Conservation (phyloP, 345 rosid species). For the Aegle marmelos region DNA sequence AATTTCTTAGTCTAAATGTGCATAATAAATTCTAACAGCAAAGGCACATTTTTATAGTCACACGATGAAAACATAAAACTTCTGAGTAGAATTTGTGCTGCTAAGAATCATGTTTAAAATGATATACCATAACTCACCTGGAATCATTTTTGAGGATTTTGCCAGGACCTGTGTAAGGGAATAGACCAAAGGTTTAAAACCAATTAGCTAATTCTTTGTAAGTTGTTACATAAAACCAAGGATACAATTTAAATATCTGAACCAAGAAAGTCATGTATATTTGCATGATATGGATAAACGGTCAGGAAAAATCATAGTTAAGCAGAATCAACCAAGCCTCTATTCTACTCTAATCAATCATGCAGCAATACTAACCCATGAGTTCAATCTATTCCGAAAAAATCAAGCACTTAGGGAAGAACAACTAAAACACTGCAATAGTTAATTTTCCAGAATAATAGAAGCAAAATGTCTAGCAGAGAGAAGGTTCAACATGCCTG, state of each 20-base stretch:
- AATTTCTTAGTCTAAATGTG: neutral
- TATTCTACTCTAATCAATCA: neutral
- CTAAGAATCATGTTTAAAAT: neutral
- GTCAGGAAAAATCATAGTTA: neutral
- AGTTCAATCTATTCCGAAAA: neutral
- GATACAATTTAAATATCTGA: neutral
- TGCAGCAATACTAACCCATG: neutral
- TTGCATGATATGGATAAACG: neutral
- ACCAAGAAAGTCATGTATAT: neutral
- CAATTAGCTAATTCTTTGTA: neutral
- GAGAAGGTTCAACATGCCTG: slow-evolving; percentile 49
- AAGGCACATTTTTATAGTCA: neutral
- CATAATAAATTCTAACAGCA: neutral
- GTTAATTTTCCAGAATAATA: neutral
- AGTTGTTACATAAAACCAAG: neutral
- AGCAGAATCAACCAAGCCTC: neutral
- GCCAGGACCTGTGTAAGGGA: slow-evolving; percentile 66
- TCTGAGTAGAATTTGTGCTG: neutral
- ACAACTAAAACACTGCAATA: neutral
- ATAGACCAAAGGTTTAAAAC: slow-evolving; percentile 1
- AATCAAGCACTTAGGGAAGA: neutral
- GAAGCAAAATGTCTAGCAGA: neutral
- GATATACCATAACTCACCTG: slow-evolving; percentile 41
- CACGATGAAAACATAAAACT: neutral
- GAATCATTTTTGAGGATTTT: slow-evolving; percentile 97